A percentile compares a stretch with the other conserved stretches of the same genome.
Conservation (phyloP, 768 basidiomycete species). For the Agaricus subrufescens region DNA sequence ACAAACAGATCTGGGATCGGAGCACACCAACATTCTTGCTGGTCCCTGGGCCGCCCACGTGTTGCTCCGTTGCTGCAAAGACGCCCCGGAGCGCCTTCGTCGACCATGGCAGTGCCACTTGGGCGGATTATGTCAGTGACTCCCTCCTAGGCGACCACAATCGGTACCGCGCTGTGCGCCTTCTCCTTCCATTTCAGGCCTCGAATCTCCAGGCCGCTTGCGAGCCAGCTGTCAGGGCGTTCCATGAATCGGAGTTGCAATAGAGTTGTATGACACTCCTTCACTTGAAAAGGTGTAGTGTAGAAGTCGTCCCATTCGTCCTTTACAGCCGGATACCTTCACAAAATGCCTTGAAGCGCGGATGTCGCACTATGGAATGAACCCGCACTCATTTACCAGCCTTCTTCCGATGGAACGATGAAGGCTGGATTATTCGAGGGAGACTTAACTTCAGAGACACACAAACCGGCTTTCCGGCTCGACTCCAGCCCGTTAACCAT, state of each 20-base stretch:
- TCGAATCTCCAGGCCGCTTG: not conserved
- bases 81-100: conserved; percentile 18
- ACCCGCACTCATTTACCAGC: not conserved
- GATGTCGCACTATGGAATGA: not conserved
- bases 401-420: not conserved
- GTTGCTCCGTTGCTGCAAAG: conserved; percentile 21
- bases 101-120: conserved; percentile 25
- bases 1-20: conserved; percentile 16
- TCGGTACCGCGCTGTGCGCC: conserved; percentile 8
- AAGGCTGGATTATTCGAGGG: not conserved
- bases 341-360: not conserved
- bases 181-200: not conserved
- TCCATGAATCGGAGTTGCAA: too few relatives aligned
- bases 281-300: too few relatives aligned
- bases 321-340: not conserved
- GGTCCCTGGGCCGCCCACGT: conserved; percentile 16
- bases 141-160: not conserved
- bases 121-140: conserved; percentile 4
- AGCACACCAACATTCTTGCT: not conserved
- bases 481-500: not conserved
- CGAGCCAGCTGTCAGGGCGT: not conserved
- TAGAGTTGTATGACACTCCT: too few relatives aligned
- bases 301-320: not conserved
- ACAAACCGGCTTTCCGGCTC: not conserved
- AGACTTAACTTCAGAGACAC: not conserved